These are phyloP conservation scores for Diaporthe caulivora DNA, from an alignment of 2,329 filamentous ascomycete species.

Conservation along the genomic window DNA sequence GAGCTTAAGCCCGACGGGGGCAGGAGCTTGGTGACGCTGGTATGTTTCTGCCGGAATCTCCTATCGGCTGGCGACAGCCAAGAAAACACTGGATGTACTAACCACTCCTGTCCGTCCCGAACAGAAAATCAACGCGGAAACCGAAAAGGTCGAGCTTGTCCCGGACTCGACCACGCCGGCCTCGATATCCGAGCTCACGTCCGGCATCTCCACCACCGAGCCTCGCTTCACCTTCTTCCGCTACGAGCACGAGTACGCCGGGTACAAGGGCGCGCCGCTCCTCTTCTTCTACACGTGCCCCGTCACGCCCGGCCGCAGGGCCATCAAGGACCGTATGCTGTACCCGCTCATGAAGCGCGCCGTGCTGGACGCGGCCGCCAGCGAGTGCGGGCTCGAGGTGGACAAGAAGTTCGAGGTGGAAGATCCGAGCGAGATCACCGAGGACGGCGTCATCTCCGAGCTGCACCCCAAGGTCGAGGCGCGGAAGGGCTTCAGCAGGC, in stretches of 20 bases:
- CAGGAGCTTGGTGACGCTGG: constrained; percentile 73
- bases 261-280: constrained; percentile 67
- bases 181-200: constrained; percentile 69
- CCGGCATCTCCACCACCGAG: constrained; percentile 73
- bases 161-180: constrained; percentile 63
- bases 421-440: constrained; percentile 78
- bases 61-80: too few relatives aligned
- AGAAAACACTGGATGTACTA: background rate
- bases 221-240: constrained; percentile 85
- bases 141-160: constrained; percentile 77
- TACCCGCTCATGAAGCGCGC: constrained; percentile 80
- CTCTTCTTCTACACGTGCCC: constrained; percentile 90
- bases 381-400: constrained; percentile 73
- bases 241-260: constrained; percentile 69
- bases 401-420: constrained; percentile 79
- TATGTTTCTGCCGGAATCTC: constrained; percentile 52
- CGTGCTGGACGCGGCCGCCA: constrained; percentile 75
- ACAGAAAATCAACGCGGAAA: constrained; percentile 78
- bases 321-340: constrained; percentile 87
- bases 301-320: constrained; percentile 70
- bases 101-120: constrained; percentile 21
- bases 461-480: constrained; percentile 75
- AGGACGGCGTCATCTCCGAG: constrained; percentile 73
- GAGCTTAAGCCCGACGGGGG: constrained; percentile 65
- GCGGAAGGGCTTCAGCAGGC: constrained; percentile 79